phyloP scores from a whole-genome alignment of 1,139 yeast genomes.

The Zygoascus hellenicus region DNA sequence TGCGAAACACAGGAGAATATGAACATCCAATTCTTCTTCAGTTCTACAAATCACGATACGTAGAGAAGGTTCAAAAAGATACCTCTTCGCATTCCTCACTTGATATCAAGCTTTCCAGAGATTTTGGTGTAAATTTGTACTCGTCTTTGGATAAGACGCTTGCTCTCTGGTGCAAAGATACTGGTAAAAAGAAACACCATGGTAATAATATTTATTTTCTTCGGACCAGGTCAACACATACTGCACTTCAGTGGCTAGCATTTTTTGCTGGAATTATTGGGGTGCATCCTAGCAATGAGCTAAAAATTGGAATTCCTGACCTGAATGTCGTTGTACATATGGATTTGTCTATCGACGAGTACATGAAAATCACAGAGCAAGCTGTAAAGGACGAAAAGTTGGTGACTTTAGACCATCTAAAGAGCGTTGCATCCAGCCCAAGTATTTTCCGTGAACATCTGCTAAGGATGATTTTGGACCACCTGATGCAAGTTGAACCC shows the following conservation, averaged over 20 bases:
- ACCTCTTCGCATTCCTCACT: slow-evolving; percentile 29
- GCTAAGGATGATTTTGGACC: slow-evolving; percentile 28
- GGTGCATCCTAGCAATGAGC: slow-evolving; percentile 23
- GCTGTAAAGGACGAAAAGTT: slow-evolving; percentile 4
- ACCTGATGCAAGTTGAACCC: slow-evolving; percentile 25
- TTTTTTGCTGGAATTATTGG: slow-evolving; percentile 46
- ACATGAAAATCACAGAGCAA: slow-evolving; percentile 1
- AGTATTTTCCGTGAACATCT: slow-evolving; percentile 24
- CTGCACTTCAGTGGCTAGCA: slow-evolving; percentile 59
- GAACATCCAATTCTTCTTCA: slow-evolving; percentile 53
- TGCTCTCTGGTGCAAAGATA: slow-evolving; percentile 40
- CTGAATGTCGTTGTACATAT: slow-evolving; percentile 44
- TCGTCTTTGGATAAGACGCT: slow-evolving; percentile 67
- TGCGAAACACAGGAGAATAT: slow-evolving; percentile 49
- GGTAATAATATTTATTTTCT: slow-evolving; percentile 45
- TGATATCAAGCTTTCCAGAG: slow-evolving; percentile 23
- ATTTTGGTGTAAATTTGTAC: slow-evolving; percentile 47
- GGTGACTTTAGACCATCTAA: slow-evolving; percentile 14
- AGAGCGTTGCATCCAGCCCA: slow-evolving; percentile 18
- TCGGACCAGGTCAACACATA: slow-evolving; percentile 42
- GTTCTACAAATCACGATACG: slow-evolving; percentile 47
- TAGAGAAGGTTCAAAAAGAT: slow-evolving; percentile 32
- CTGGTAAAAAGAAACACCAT: slow-evolving; percentile 10
- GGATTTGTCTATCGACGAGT: slow-evolving; percentile 33
- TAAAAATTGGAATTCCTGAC: slow-evolving; percentile 49